These are phyloP conservation scores for Fusarium austroafricanum DNA, from an alignment of 2,329 filamentous ascomycete species.

Conservation along the genomic window DNA sequence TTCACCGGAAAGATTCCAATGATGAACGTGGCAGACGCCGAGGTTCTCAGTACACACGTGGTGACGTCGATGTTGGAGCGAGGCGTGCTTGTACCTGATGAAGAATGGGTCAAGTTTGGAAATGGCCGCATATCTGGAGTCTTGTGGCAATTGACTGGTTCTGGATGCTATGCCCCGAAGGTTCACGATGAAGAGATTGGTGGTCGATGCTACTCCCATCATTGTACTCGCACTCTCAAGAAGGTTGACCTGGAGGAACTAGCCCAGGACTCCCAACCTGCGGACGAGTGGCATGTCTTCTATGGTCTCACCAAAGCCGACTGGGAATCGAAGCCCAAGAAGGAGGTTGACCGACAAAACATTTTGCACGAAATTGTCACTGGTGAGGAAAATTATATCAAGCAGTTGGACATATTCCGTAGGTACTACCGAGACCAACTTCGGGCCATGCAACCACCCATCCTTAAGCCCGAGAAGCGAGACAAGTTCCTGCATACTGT, in stretches of 20 bases:
- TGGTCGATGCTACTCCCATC: constrained; percentile 90
- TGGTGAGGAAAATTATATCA: constrained; percentile 91
- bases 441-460: constrained; percentile 76
- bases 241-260: constrained; percentile 89
- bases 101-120: constrained; percentile 98
- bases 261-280: constrained; percentile 73
- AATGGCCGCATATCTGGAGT: constrained; percentile 85
- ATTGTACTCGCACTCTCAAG: constrained; percentile 93
- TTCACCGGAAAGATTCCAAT: constrained; percentile 97
- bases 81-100: constrained; percentile 83
- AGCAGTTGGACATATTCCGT: constrained; percentile 86
- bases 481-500: constrained; percentile 85
- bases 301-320: constrained; percentile 85
- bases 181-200: constrained; percentile 77
- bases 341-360: constrained; percentile 93
- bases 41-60: constrained; percentile 82
- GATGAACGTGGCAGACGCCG: constrained; percentile 98
- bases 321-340: constrained; percentile 77
- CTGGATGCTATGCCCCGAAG: constrained; percentile 89
- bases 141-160: constrained; percentile 90
- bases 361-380: constrained; percentile 95
- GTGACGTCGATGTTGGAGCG: constrained; percentile 83
- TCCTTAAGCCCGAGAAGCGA: constrained; percentile 82
- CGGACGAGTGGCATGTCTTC: constrained; percentile 88
- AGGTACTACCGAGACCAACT: constrained; percentile 88